Conservation (phyloP, 257 asterid genomes). For the Salvia rosmarinus region DNA sequence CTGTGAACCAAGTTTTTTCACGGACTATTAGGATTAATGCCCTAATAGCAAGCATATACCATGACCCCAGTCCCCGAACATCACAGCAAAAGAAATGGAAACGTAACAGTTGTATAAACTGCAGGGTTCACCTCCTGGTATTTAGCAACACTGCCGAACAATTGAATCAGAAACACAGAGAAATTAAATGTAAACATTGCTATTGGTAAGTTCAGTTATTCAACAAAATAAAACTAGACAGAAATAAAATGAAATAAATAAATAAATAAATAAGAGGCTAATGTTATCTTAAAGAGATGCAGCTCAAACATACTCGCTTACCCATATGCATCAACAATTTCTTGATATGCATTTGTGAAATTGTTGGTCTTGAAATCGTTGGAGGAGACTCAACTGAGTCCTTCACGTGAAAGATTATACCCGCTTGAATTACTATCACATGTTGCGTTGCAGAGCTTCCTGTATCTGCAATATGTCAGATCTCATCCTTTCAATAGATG, state of each 20-base stretch:
- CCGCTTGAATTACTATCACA: slow-evolving; percentile 93
- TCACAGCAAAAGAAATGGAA: slow-evolving; percentile 99
- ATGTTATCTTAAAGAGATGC: slow-evolving; percentile 3
- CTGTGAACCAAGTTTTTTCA: slow-evolving; percentile 86
- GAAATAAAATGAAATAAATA: slow-evolving; percentile 9
- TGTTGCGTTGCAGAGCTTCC: slow-evolving; percentile 91
- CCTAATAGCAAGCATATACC: slow-evolving; percentile 87
- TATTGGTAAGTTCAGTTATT: slow-evolving; percentile 15
- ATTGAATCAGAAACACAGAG: slow-evolving; percentile 40
- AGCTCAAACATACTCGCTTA: slow-evolving; percentile 43
- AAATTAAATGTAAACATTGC: slow-evolving; percentile 13
- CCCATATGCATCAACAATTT: slow-evolving; percentile 99
- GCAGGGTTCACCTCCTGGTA: slow-evolving; percentile 99
- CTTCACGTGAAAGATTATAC: slow-evolving; percentile 89
- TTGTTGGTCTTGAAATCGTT: slow-evolving; percentile 78
- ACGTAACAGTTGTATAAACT: slow-evolving; percentile 85
- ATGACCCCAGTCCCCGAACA: slow-evolving; percentile 99
- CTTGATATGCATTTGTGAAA: slow-evolving; percentile 89
- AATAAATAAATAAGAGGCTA: neutral
- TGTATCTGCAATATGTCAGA: slow-evolving; percentile 68
- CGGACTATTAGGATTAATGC: slow-evolving; percentile 76
- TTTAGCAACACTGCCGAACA: slow-evolving; percentile 76
- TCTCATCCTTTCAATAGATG: slow-evolving; percentile 28
- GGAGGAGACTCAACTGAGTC: slow-evolving; percentile 88
- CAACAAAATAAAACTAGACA: slow-evolving; percentile 25